These are phyloP conservation scores for Arthroderma uncinatum DNA, from an alignment of 2,329 filamentous ascomycete species.

Conservation along the genomic window DNA sequence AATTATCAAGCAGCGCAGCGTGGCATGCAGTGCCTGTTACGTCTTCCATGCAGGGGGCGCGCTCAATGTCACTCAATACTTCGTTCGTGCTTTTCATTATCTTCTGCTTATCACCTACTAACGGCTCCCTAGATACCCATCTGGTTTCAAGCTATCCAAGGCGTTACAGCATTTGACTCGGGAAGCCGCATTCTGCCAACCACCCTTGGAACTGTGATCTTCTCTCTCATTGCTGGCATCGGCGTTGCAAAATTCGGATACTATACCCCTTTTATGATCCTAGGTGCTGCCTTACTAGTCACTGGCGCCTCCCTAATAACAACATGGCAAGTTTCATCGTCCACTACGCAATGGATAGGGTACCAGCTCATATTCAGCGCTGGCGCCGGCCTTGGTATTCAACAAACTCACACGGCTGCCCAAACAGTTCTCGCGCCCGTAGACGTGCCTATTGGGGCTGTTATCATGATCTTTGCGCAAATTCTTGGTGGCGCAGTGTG, in stretches of 20 bases:
- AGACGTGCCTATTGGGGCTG: conserved; percentile 28
- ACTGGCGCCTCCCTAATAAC: conserved; percentile 29
- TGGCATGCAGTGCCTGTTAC: conserved; percentile 5
- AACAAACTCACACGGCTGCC: conserved; percentile 26
- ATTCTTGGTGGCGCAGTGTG: conserved; percentile 31
- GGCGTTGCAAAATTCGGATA: conserved; percentile 27
- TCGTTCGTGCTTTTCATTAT: not conserved
- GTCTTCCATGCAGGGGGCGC: conserved; percentile 7
- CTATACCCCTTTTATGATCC: conserved; percentile 32
- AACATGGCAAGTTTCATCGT: conserved; percentile 25
- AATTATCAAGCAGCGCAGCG: conserved; percentile 22
- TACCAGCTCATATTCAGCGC: conserved; percentile 30
- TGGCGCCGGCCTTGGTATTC: conserved; percentile 28
- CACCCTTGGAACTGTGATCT: conserved; percentile 24
- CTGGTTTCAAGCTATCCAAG: conserved; percentile 36
- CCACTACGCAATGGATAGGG: conserved; percentile 28
- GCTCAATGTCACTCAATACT: conserved; percentile 11
- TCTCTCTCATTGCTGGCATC: conserved; percentile 24
- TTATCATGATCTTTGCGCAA: conserved; percentile 29
- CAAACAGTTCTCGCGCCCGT: conserved; percentile 25
- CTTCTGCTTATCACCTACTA: not conserved
- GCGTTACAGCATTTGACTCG: conserved; percentile 28
- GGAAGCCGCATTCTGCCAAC: conserved; percentile 26
- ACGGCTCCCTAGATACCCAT: conserved; percentile 18
- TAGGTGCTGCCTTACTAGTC: conserved; percentile 23